Evolutionary conservation across 2,329 filamentous ascomycete species (phyloP).

Genomic region (Amauroascus verrucosus): DNA sequence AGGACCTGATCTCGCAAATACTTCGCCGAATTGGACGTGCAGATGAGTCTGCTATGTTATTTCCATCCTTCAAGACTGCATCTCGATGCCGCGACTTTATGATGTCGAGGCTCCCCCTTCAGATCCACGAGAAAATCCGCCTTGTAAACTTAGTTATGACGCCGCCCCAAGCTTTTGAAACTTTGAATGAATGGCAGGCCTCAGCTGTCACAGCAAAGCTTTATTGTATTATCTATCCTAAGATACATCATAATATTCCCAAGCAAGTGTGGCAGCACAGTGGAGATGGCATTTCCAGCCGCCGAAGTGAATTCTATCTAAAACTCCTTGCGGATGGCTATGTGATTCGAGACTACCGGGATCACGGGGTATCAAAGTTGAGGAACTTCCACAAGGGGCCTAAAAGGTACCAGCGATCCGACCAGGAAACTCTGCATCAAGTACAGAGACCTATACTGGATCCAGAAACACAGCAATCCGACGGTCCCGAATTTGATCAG

Average conservation of each 20-base stretch:
- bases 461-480: conserved; percentile 25
- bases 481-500: conserved; percentile 56
- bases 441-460: conserved; percentile 21
- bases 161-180: conserved; percentile 55
- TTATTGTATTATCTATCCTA: conserved; percentile 61
- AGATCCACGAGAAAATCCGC: conserved; percentile 42
- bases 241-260: conserved; percentile 57
- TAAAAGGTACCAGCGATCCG: conserved; percentile 62
- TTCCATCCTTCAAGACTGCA: conserved; percentile 63
- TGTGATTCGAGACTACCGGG: conserved; percentile 42
- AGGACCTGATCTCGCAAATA: conserved; percentile 60
- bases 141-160: conserved; percentile 43
- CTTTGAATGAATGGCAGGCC: conserved; percentile 40
- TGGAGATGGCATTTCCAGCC: conserved; percentile 83
- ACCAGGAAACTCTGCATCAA: conserved; percentile 36
- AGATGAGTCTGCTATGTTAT: conserved; percentile 63
- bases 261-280: conserved; percentile 97
- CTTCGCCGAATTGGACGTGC: conserved; percentile 48
- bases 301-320: conserved; percentile 82
- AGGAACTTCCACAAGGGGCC: conserved; percentile 54
- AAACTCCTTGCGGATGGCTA: conserved; percentile 60
- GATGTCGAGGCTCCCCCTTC: conserved; percentile 28
- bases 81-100: conserved; percentile 66
- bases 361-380: conserved; percentile 17
- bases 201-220: conserved; percentile 45